These are phyloP conservation scores for Polyporus arcularius DNA, from an alignment of 768 basidiomycete species.

Conservation along the genomic window DNA sequence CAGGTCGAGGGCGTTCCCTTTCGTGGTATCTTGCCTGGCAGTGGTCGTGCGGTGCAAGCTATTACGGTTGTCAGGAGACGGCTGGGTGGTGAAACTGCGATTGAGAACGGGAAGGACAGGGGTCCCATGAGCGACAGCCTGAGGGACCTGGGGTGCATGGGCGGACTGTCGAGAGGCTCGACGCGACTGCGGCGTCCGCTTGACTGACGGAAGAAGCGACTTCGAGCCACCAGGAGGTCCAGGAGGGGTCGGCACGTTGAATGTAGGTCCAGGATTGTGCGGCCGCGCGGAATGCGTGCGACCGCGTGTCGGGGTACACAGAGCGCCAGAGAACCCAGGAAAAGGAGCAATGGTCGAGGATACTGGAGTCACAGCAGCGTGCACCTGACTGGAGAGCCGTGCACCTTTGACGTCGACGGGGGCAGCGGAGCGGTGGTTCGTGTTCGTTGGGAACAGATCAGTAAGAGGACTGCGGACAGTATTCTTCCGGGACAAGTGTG, in stretches of 20 bases:
- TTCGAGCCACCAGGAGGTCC: neutral
- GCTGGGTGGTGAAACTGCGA: neutral
- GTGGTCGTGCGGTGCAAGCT: neutral
- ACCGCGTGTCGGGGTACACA: no score
- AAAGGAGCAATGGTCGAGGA: no score
- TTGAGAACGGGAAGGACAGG: neutral
- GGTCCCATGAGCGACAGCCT: no score
- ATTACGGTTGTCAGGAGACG: neutral
- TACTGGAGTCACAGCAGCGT: neutral
- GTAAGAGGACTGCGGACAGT: neutral
- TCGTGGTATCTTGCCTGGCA: neutral
- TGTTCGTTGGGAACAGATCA: neutral
- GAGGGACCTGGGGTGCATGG: no score
- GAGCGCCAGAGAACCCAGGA: no score
- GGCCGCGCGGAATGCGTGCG: no score
- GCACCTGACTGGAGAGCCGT: neutral
- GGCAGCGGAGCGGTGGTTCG: neutral
- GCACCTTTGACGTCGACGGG: neutral
- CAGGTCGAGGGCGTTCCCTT: neutral
- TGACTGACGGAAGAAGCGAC: neutral
- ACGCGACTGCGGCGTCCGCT: no score
- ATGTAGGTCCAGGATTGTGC: no score
- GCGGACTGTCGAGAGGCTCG: no score
- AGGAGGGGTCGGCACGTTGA: no score
- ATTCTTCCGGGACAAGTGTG: neutral